A percentile compares a stretch with the other conserved stretches of the same genome.
Conservation (phyloP, 257 asterid species). For the Galeopsis tetrahit region DNA sequence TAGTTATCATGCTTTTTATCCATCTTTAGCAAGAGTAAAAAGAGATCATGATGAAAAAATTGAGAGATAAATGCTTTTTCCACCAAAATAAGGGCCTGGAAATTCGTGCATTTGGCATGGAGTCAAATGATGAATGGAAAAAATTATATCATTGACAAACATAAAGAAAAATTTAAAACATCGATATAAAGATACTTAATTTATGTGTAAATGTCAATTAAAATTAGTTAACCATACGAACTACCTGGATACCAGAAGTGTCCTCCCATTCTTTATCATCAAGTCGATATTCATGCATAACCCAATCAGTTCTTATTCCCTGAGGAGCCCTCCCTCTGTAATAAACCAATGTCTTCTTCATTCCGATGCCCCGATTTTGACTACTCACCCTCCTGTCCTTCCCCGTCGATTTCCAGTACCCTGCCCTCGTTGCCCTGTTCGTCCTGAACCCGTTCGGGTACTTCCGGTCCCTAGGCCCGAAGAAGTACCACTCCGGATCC, state of each 20-base stretch:
- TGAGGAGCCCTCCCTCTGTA: constrained; percentile 95
- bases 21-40: constrained; percentile 60
- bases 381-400: constrained; percentile 78
- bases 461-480: constrained; percentile 96
- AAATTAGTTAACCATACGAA: constrained; percentile 48
- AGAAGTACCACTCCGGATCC: constrained; percentile 98
- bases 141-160: constrained; percentile 37
- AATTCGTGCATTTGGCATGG: constrained; percentile 43
- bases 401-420: constrained; percentile 97
- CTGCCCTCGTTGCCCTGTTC: constrained; percentile 88
- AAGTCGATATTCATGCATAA: constrained; percentile 92
- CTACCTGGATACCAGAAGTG: constrained; percentile 88
- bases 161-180: constrained; percentile 24
- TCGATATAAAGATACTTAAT: constrained; percentile 25
- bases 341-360: constrained; percentile 94
- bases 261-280: constrained; percentile 83
- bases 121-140: constrained; percentile 47
- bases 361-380: constrained; percentile 80
- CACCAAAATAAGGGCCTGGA: constrained; percentile 42
- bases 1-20: constrained; percentile 67
- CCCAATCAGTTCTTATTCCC: constrained; percentile 94
- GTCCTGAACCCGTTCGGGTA: constrained; percentile 95
- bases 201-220: too few relatives aligned
- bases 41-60: constrained; percentile 47
- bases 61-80: constrained; percentile 59